Conservation (phyloP, 805 yeast species). For the Cyberlindnera galapagoensis region DNA sequence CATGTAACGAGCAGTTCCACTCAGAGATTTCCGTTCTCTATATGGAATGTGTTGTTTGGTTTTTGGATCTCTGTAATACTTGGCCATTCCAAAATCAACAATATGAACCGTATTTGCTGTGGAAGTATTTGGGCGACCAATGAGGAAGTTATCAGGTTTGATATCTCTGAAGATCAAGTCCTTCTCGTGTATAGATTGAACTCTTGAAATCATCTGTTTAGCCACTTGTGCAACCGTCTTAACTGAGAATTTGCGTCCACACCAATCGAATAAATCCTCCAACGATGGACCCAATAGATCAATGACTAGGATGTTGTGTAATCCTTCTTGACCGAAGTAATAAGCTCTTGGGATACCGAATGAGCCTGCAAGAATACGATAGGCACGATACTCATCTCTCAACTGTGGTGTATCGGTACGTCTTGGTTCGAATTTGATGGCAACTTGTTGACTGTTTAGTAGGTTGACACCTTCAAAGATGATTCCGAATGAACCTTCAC, state of each 20-base stretch:
- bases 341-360: slow-evolving; percentile 94
- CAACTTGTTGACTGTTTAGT: slow-evolving; percentile 88
- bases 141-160: slow-evolving; percentile 93
- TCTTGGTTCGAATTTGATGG: slow-evolving; percentile 95
- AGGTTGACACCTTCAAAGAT: slow-evolving; percentile 93
- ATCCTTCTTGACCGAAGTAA: slow-evolving; percentile 97
- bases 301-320: slow-evolving; percentile 90
- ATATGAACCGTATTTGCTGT: slow-evolving; percentile 82
- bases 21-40: slow-evolving; percentile 88
- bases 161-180: slow-evolving; percentile 93
- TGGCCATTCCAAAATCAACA: slow-evolving; percentile 98
- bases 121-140: slow-evolving; percentile 81
- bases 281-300: slow-evolving; percentile 93
- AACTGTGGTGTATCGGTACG: slow-evolving; percentile 97
- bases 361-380: slow-evolving; percentile 75
- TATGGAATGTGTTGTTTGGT: slow-evolving; percentile 95
- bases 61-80: slow-evolving; percentile 94
- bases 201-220: slow-evolving; percentile 85
- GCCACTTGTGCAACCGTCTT: slow-evolving; percentile 93
- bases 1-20: slow-evolving; percentile 99
- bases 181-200: slow-evolving; percentile 81
- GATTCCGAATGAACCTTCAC: slow-evolving; percentile 98
- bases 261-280: slow-evolving; percentile 97
- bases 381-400: slow-evolving; percentile 94
- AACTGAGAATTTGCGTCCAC: slow-evolving; percentile 81